These are phyloP conservation scores for Edaphochlamys debaryana DNA, from an alignment of 139 green algal genomes.

Conservation along the genomic window DNA sequence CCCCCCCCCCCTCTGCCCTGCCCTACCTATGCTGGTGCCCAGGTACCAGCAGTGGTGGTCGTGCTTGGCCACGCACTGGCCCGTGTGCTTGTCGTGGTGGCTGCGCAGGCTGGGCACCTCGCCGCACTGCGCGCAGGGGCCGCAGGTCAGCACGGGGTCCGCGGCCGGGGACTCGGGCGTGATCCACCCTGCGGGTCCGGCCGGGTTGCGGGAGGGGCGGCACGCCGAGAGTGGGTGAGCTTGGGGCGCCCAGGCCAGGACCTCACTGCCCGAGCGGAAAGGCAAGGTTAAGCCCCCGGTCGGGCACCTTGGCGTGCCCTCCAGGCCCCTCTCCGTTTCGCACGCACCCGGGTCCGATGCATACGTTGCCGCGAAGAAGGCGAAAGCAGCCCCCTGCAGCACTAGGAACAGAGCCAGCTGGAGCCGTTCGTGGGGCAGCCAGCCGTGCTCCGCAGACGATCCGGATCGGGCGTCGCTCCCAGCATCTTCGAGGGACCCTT, in stretches of 20 bases:
- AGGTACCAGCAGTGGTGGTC: slow-evolving; percentile 41
- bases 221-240: too few relatives aligned
- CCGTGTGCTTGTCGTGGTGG: slow-evolving; percentile 28
- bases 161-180: not conserved
- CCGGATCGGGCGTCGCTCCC: not conserved
- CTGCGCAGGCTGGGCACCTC: slow-evolving; percentile 19
- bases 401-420: not conserved
- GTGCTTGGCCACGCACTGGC: slow-evolving; percentile 25
- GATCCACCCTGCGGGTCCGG: not conserved
- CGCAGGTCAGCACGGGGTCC: too few relatives aligned
- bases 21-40: slow-evolving; percentile 23
- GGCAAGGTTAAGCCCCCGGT: too few relatives aligned
- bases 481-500: not conserved
- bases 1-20: too few relatives aligned
- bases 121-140: slow-evolving; percentile 13
- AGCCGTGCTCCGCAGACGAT: not conserved
- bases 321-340: too few relatives aligned
- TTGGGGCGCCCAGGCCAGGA: too few relatives aligned
- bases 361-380: slow-evolving; percentile 3
- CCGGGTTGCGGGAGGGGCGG: not conserved
- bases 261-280: too few relatives aligned
- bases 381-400: not conserved
- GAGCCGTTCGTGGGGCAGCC: not conserved
- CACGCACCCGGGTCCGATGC: slow-evolving; percentile 10
- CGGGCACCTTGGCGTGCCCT: too few relatives aligned